phyloP scores from a whole-genome alignment of 495 filamentous ascomycete species.

The Hapsidospora chrysogenum region DNA sequence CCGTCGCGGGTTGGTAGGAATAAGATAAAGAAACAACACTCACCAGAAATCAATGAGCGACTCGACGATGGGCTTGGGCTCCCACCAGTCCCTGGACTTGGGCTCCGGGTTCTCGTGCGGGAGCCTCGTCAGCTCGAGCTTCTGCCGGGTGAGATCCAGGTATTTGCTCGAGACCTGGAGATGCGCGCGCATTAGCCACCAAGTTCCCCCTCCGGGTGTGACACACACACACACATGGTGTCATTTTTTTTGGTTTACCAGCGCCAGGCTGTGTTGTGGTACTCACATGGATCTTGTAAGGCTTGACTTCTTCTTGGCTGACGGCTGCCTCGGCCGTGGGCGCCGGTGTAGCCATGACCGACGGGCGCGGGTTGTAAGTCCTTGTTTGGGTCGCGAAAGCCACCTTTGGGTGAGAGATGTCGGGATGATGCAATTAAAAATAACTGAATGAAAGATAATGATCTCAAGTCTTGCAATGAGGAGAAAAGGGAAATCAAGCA shows the following conservation, averaged over 20 bases:
- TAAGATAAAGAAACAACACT: no score
- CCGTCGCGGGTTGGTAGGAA: no score
- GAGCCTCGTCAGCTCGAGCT: slow-evolving; percentile 36
- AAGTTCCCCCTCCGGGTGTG: no score
- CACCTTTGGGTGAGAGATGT: no score
- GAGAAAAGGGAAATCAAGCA: no score
- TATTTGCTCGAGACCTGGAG: slow-evolving; percentile 30
- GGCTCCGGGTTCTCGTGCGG: slow-evolving; percentile 27
- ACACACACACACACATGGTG: no score
- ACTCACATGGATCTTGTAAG: slow-evolving; percentile 35
- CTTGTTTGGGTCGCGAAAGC: no score
- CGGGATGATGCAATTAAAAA: no score
- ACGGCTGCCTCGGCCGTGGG: slow-evolving; percentile 2
- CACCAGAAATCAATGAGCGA: slow-evolving; percentile 37
- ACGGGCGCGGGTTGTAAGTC: neutral
- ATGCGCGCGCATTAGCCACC: slow-evolving; percentile 5
- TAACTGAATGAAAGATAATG: no score
- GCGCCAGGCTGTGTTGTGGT: neutral
- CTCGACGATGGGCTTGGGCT: slow-evolving; percentile 30
- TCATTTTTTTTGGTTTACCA: neutral
- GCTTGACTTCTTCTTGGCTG: slow-evolving; percentile 20
- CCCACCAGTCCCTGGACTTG: slow-evolving; percentile 25
- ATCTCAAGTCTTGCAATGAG: no score
- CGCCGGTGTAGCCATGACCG: slow-evolving; percentile 2
- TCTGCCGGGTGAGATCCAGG: slow-evolving; percentile 33